A percentile compares a stretch with the other conserved stretches of the same genome.
phyloP scores from a whole-genome alignment of 345 rosid species.

The Laguncularia racemosa region DNA sequence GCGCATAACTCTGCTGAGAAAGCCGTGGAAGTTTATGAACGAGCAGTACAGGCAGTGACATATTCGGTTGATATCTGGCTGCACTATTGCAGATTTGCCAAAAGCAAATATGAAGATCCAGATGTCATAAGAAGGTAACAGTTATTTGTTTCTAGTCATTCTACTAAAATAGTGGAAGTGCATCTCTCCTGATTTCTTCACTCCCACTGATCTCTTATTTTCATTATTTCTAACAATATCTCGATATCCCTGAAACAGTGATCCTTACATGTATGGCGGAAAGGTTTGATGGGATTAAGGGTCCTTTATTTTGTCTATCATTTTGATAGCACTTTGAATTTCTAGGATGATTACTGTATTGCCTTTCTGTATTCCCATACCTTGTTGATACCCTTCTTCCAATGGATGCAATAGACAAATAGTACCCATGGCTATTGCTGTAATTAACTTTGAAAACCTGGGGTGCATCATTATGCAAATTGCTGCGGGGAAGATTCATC shows the following conservation, averaged over 20 bases:
- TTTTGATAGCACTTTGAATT: constrained; percentile 18
- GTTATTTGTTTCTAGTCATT: constrained; percentile 16
- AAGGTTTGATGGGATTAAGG: constrained; percentile 50
- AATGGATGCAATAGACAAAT: constrained; percentile 27
- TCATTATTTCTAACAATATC: constrained; percentile 54
- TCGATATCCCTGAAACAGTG: constrained; percentile 65
- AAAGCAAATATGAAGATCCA: constrained; percentile 83
- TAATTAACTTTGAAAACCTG: constrained; percentile 57
- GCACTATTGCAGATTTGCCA: constrained; percentile 79
- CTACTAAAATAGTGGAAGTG: constrained; percentile 19
- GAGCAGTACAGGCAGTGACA: constrained; percentile 86
- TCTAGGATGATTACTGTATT: constrained; percentile 16
- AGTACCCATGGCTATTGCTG: constrained; percentile 31
- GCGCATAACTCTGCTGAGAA: constrained; percentile 88
- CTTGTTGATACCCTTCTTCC: constrained; percentile 16
- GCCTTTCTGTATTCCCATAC: constrained; percentile 12
- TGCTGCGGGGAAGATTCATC: constrained; percentile 94
- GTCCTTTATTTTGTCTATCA: constrained; percentile 16
- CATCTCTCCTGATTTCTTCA: constrained; percentile 24
- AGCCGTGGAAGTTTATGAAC: constrained; percentile 92
- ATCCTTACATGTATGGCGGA: constrained; percentile 54
- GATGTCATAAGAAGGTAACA: constrained; percentile 90
- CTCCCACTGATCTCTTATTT: constrained; percentile 18
- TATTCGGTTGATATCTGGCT: constrained; percentile 98
- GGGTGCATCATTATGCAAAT: constrained; percentile 78